Conservation (phyloP, 129 eudicot species). For the Artemisia tridentata region DNA sequence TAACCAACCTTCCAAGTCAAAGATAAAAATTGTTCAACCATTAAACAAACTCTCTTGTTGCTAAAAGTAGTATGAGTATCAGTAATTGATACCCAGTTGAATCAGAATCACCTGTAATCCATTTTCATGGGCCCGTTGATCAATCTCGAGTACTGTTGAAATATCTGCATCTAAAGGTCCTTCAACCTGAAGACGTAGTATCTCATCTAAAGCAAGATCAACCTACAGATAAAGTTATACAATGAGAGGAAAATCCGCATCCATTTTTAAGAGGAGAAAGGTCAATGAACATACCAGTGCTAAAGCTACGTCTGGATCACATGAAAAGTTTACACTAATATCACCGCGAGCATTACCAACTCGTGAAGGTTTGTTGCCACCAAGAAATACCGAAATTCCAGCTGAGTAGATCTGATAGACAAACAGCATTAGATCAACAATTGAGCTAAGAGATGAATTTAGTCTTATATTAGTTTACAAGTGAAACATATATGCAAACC, state of each 20-base stretch:
- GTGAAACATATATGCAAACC: slow-evolving; percentile 43
- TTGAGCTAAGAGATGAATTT: neutral
- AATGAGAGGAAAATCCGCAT: slow-evolving; percentile 13
- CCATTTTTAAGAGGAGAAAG: slow-evolving; percentile 1
- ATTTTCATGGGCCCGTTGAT: slow-evolving; percentile 96
- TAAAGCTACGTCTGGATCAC: slow-evolving; percentile 80
- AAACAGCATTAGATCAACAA: slow-evolving; percentile 18
- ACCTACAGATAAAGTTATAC: slow-evolving; percentile 46
- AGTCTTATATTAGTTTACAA: slow-evolving; percentile 4
- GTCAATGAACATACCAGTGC: slow-evolving; percentile 51
- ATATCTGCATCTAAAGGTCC: slow-evolving; percentile 91
- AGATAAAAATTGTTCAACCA: neutral
- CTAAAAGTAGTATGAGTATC: neutral
- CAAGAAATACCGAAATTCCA: slow-evolving; percentile 86
- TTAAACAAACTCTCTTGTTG: neutral
- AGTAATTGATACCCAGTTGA: neutral
- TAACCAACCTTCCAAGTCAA: neutral
- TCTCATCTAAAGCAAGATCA: slow-evolving; percentile 85
- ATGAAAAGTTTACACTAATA: slow-evolving; percentile 81
- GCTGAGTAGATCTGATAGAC: slow-evolving; percentile 71
- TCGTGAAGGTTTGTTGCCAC: slow-evolving; percentile 91
- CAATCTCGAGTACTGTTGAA: slow-evolving; percentile 80
- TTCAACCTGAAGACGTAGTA: slow-evolving; percentile 81
- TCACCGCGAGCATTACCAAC: slow-evolving; percentile 82
- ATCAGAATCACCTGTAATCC: slow-evolving; percentile 73